Conservation (phyloP, 305 asterid species). For the Andrographis paniculata region DNA sequence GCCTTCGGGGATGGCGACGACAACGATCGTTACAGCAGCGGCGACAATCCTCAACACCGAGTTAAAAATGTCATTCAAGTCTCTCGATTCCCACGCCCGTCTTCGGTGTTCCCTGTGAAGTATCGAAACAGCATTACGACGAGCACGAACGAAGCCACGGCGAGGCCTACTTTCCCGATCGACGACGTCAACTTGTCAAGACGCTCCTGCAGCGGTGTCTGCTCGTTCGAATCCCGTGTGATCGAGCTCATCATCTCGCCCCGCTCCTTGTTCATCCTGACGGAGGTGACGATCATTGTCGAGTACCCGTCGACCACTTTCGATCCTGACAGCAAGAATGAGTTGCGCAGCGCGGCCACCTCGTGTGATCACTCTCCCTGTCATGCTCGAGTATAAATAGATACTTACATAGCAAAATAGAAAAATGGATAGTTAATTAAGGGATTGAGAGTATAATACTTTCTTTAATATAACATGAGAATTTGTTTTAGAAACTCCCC, state of each 20-base stretch:
- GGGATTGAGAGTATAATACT: too few relatives aligned
- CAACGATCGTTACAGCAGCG: slow-evolving; percentile 44
- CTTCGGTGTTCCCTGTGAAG: slow-evolving; percentile 41
- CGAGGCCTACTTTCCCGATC: slow-evolving; percentile 43
- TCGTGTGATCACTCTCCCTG: slow-evolving; percentile 48
- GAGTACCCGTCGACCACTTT: slow-evolving; percentile 46
- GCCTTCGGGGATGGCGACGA: slow-evolving; percentile 61
- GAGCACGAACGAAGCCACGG: slow-evolving; percentile 37
- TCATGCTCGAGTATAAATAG: slow-evolving; percentile 71
- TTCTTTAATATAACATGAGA: too few relatives aligned
- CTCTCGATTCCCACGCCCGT: slow-evolving; percentile 2
- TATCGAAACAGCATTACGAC: slow-evolving; percentile 36
- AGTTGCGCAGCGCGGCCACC: slow-evolving; percentile 22
- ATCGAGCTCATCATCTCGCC: slow-evolving; percentile 59
- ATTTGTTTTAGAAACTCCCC: too few relatives aligned
- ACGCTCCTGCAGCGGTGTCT: slow-evolving; percentile 45
- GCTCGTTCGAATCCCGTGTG: slow-evolving; percentile 30
- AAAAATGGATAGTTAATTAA: too few relatives aligned
- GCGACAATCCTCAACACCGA: slow-evolving; percentile 38
- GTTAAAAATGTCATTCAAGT: slow-evolving; percentile 34
- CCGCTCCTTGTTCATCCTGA: slow-evolving; percentile 52
- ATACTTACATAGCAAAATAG: too few relatives aligned
- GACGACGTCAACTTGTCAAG: slow-evolving; percentile 30
- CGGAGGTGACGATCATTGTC: slow-evolving; percentile 40
- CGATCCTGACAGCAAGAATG: slow-evolving; percentile 44